Conservation (phyloP, 2,329 filamentous ascomycete genomes). For the Teratosphaeriaceae sp. region DNA sequence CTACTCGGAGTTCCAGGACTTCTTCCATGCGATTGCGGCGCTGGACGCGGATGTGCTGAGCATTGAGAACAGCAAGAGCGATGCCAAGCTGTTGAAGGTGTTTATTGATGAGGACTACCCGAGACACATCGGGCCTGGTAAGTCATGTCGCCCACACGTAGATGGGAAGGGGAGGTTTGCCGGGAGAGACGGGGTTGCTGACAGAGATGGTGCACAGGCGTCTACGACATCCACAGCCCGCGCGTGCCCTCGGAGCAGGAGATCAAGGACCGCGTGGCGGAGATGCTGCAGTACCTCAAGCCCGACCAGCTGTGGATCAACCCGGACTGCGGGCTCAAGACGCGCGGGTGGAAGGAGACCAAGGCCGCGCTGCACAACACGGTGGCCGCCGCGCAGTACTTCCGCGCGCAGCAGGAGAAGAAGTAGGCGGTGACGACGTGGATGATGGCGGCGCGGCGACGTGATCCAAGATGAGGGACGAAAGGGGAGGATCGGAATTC, state of each 20-base stretch:
- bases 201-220: too few species aligned
- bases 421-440: constrained; percentile 6
- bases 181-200: too few species aligned
- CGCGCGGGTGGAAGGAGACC: constrained; percentile 96
- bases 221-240: constrained; percentile 87
- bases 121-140: constrained; percentile 93
- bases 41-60: constrained; percentile 97
- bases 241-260: constrained; percentile 96
- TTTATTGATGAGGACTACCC: constrained; percentile 97
- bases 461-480: not conserved
- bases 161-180: too few species aligned
- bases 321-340: constrained; percentile 99
- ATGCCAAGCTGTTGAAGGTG: constrained; percentile 97
- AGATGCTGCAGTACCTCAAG: constrained; percentile 96
- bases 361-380: constrained; percentile 94
- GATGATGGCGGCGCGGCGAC: not conserved
- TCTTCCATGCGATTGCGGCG: constrained; percentile 99
- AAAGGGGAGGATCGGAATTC: constrained; percentile 2
- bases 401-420: constrained; percentile 58
- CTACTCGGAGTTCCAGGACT: constrained; percentile 99
- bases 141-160: not conserved
- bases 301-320: constrained; percentile 99
- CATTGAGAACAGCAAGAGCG: constrained; percentile 99
- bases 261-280: constrained; percentile 94
- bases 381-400: constrained; percentile 97